Evolutionary conservation across 2,329 filamentous ascomycete species (phyloP).

Genomic region (Trichophyton simii): DNA sequence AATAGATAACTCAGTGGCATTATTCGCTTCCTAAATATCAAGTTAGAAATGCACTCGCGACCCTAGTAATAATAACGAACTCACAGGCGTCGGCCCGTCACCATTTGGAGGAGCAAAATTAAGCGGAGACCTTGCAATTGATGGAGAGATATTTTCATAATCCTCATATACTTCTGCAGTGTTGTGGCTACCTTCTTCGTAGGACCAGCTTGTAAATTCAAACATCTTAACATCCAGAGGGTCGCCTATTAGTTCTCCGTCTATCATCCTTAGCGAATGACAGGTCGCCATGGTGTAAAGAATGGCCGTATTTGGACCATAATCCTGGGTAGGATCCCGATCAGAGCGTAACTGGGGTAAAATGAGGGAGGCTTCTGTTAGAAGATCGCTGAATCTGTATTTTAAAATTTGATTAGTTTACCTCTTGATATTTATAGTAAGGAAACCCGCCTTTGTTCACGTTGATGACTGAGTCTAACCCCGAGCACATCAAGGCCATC

Average conservation of each 20-base stretch:
- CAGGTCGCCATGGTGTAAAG: slow-evolving; percentile 96
- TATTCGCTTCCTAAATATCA: not conserved
- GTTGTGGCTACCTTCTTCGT: slow-evolving; percentile 70
- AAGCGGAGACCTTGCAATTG: slow-evolving; percentile 69
- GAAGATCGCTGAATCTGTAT: slow-evolving; percentile 58
- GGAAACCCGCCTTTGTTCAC: slow-evolving; percentile 33
- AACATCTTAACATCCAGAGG: slow-evolving; percentile 98
- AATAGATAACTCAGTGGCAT: slow-evolving; percentile 59
- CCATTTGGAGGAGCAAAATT: slow-evolving; percentile 39
- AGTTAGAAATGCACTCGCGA: not conserved
- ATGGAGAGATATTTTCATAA: slow-evolving; percentile 61
- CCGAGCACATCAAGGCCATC: slow-evolving; percentile 88
- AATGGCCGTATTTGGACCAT: slow-evolving; percentile 53
- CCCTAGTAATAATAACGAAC: slow-evolving; percentile 1
- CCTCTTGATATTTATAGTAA: not conserved
- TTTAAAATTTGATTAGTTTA: not conserved
- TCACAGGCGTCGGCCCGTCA: slow-evolving; percentile 13
- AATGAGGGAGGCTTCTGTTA: slow-evolving; percentile 51
- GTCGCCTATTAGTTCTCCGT: slow-evolving; percentile 81
- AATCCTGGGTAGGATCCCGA: slow-evolving; percentile 48
- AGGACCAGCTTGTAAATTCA: slow-evolving; percentile 85
- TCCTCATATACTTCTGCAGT: slow-evolving; percentile 55
- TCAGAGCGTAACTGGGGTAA: slow-evolving; percentile 43
- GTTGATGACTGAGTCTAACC: slow-evolving; percentile 60
- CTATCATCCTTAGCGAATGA: slow-evolving; percentile 76